Evolutionary conservation across 495 filamentous ascomycete genomes (phyloP).

Genomic region (Aspergillus cavernicola): DNA sequence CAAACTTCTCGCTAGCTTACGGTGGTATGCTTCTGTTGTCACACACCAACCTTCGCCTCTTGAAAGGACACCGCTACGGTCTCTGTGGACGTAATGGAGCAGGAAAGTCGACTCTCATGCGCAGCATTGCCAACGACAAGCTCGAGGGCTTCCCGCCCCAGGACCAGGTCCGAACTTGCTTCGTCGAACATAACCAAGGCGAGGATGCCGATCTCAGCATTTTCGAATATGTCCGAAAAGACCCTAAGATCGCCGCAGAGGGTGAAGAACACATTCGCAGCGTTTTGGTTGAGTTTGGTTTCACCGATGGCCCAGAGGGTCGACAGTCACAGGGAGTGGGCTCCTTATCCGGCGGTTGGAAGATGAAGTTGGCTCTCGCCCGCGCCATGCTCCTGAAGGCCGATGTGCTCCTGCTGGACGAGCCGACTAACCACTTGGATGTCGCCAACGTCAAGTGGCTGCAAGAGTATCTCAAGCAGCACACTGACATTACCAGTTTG

Average conservation of each 20-base stretch:
- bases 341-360: constrained; percentile 98
- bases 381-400: constrained; percentile 95
- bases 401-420: constrained; percentile 92
- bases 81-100: constrained; percentile 95
- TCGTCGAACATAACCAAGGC: constrained; percentile 98
- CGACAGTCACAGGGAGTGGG: constrained; percentile 84
- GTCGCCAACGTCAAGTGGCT: constrained; percentile 96
- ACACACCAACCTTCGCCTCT: constrained; percentile 89
- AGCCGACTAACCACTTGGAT: constrained; percentile 98
- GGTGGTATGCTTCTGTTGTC: constrained; percentile 97
- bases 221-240: constrained; percentile 82
- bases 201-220: constrained; percentile 96
- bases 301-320: constrained; percentile 84
- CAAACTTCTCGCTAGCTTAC: constrained; percentile 95
- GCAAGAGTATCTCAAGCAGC: constrained; percentile 87
- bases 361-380: constrained; percentile 98
- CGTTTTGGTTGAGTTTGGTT: constrained; percentile 87
- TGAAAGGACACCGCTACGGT: constrained; percentile 96
- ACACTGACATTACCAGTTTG: constrained; percentile 95
- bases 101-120: constrained; percentile 98
- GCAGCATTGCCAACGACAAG: constrained; percentile 90
- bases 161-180: constrained; percentile 89
- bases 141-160: constrained; percentile 94
- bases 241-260: constrained; percentile 72
- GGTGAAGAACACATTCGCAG: constrained; percentile 73